These are phyloP conservation scores for Phaseolus coccineus DNA, from an alignment of 331 rosid genomes.

Conservation along the genomic window DNA sequence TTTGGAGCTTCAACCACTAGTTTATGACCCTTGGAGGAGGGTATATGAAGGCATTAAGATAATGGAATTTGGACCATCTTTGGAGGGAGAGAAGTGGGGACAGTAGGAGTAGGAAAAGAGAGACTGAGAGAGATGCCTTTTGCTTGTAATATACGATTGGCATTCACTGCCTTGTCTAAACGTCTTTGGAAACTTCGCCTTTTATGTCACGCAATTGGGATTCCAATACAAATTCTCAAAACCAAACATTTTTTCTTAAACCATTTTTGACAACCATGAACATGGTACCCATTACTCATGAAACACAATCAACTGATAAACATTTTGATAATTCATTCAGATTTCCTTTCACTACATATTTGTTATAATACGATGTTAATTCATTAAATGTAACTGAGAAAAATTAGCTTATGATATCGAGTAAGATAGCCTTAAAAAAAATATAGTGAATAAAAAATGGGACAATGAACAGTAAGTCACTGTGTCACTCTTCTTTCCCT, in stretches of 20 bases:
- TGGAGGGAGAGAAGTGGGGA: slow-evolving; percentile 32
- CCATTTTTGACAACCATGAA: background rate
- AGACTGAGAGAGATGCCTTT: slow-evolving; percentile 51
- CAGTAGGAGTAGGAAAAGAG: background rate
- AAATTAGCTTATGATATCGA: no score
- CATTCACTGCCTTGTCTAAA: slow-evolving; percentile 74
- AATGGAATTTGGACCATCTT: slow-evolving; percentile 27
- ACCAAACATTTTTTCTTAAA: background rate
- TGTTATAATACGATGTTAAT: background rate
- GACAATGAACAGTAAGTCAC: background rate
- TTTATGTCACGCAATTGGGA: slow-evolving; percentile 54
- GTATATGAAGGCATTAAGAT: slow-evolving; percentile 23
- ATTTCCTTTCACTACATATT: background rate
- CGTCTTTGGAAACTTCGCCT: slow-evolving; percentile 66
- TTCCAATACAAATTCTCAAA: slow-evolving; percentile 46
- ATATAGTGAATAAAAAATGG: background rate
- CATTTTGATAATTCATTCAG: no score
- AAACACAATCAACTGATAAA: no score
- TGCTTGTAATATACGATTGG: slow-evolving; percentile 69
- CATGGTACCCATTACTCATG: background rate
- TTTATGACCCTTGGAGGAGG: slow-evolving; percentile 21
- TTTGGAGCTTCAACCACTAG: slow-evolving; percentile 20
- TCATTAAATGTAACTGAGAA: no score
- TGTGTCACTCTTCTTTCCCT: slow-evolving; percentile 1
- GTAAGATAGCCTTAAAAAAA: no score